A percentile compares a stretch with the other conserved stretches of the same genome.
Conservation (phyloP, 257 asterid species). For the Phtheirospermum japonicum region DNA sequence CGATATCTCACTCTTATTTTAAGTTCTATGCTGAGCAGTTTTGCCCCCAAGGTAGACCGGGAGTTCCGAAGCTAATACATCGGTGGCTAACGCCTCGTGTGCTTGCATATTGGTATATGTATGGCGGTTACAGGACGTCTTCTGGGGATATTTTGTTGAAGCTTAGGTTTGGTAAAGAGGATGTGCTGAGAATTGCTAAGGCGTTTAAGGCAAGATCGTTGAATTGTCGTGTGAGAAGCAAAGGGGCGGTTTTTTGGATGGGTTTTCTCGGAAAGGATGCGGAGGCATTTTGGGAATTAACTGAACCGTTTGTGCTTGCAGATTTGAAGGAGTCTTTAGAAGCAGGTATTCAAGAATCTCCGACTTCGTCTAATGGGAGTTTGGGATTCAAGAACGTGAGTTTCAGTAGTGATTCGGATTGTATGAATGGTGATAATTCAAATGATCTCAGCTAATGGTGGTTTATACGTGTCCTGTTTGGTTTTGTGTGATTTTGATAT, state of each 20-base stretch:
- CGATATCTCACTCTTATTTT: slow-evolving; percentile 62
- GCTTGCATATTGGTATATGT: slow-evolving; percentile 97
- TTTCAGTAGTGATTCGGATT: slow-evolving; percentile 33
- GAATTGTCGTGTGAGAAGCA: slow-evolving; percentile 55
- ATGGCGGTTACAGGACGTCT: slow-evolving; percentile 71
- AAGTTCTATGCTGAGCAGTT: slow-evolving; percentile 76
- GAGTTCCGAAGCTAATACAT: slow-evolving; percentile 74
- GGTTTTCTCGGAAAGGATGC: slow-evolving; percentile 78
- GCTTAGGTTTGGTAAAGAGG: slow-evolving; percentile 62
- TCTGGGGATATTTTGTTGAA: slow-evolving; percentile 79
- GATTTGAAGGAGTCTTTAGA: slow-evolving; percentile 55
- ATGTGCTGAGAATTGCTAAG: slow-evolving; percentile 47
- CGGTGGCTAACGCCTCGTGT: slow-evolving; percentile 88
- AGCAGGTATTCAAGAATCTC: slow-evolving; percentile 27
- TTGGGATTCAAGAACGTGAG: slow-evolving; percentile 25
- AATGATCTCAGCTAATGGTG: slow-evolving; percentile 1
- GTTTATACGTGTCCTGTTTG: background rate
- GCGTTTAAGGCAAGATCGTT: slow-evolving; percentile 49
- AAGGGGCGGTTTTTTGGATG: slow-evolving; percentile 67
- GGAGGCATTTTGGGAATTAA: slow-evolving; percentile 56
- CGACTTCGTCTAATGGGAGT: slow-evolving; percentile 30
- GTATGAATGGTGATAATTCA: slow-evolving; percentile 28
- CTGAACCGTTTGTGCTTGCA: slow-evolving; percentile 62
- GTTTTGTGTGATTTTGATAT: too few species aligned
- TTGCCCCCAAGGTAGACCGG: slow-evolving; percentile 55